Evolutionary conservation across 2,329 filamentous ascomycete species (phyloP).

Genomic region (Coniochaeta sp.): DNA sequence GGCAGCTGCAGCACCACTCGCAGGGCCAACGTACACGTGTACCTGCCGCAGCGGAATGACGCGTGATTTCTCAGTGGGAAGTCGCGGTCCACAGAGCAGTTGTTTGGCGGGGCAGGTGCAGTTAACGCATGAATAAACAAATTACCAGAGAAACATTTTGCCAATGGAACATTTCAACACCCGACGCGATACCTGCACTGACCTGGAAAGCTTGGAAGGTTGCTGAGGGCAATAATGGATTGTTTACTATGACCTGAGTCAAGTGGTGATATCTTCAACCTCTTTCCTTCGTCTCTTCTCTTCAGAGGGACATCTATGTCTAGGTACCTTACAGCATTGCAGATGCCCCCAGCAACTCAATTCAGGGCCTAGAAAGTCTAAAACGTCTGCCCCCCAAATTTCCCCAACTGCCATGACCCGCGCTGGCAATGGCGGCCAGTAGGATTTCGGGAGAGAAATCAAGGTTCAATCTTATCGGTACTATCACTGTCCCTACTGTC

Average conservation of each 20-base stretch:
- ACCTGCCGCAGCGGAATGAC: conserved; percentile 2
- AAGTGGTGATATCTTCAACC: not conserved
- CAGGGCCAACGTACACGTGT: not conserved
- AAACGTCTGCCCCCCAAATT: not conserved
- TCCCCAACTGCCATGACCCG: not conserved
- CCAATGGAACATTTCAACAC: too few relatives aligned
- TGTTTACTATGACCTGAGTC: conserved; percentile 1
- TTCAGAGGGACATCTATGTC: not conserved
- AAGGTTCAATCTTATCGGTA: conserved; percentile 1
- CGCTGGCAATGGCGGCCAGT: conserved; percentile 3
- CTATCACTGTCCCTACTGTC: not conserved
- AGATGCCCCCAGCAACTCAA: not conserved
- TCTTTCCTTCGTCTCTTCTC: not conserved
- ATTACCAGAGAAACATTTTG: not conserved
- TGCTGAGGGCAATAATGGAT: not conserved
- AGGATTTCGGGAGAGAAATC: not conserved
- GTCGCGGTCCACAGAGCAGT: not conserved
- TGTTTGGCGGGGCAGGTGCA: not conserved
- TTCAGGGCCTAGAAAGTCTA: not conserved
- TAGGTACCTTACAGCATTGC: not conserved
- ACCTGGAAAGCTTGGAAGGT: not conserved
- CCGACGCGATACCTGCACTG: too few relatives aligned
- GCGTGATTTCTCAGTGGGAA: not conserved
- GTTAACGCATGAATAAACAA: conserved; percentile 4
- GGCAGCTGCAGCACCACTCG: not conserved